Evolutionary conservation across 2,329 filamentous ascomycete genomes (phyloP), one percentile per base, ranked within the genome.

Genomic region (Cylindrodendrum hubeiense): DNA sequence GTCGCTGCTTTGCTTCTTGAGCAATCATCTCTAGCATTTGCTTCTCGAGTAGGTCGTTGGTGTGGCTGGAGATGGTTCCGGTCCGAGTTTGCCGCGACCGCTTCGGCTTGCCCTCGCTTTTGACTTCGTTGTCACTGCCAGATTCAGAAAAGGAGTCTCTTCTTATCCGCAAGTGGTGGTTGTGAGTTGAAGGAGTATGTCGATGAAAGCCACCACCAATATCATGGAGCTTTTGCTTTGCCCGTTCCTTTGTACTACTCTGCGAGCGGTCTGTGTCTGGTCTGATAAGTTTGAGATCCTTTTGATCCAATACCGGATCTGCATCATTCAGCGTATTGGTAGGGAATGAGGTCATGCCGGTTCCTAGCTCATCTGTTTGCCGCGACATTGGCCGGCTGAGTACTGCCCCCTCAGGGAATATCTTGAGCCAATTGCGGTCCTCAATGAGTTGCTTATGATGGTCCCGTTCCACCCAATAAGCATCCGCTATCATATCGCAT

Each of bases 381-480:
- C 72, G 73, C 3, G 79, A 78, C 57, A 76, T 71, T 19, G 78
- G 75, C 13, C 76, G 71, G 33, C 71, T 75, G 41, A 74, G 51
- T 22, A 75, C 73, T 37, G 66, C 71, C 6, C 73, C 70, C 22
- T 80, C 79, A 1, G 88, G 85, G 67, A 93, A 97, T 15, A 98
- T 88, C 62, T 87, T 90, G 51, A 88, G 86, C 74, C 94, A 94
- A 73, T 93, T 84, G 15, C 90, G 89, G 78, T 97, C 92, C 75
- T 97, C 93, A 44, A 97, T 91, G 28, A 94, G 84, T 56, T 86
- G 86, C 77, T 95, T 97, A 79, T 98, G 94, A 63, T 91, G 84
- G 33, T 87, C 89, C 73, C 95, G 90, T 77, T 98, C 94, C 22
- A 97, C 82, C 96, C 96, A 99, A 74, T 95, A 93, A 1, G 92